Conservation (phyloP, 306 rosid genomes). For the Vigna mungo region DNA sequence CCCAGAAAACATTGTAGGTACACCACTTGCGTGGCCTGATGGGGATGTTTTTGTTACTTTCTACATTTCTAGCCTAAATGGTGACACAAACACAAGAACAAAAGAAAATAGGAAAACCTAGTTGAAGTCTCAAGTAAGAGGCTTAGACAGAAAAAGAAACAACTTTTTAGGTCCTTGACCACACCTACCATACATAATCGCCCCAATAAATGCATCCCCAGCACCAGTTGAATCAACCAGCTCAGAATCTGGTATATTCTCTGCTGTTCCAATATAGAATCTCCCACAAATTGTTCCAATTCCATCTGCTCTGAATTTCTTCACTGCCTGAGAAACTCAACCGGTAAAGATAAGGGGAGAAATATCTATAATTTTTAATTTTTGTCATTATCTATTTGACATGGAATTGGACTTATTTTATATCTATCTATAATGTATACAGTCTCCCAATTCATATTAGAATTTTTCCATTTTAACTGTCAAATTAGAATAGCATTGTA, state of each 20-base stretch:
- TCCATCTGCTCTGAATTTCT: constrained; percentile 69
- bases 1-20: too few species aligned
- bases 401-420: too few species aligned
- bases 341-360: background rate
- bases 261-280: constrained; percentile 85
- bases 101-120: constrained; percentile 20
- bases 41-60: constrained; percentile 7
- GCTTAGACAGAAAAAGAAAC: constrained; percentile 3
- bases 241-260: constrained; percentile 81
- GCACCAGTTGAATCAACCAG: constrained; percentile 91
- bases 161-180: constrained; percentile 9
- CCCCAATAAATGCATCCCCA: constrained; percentile 97
- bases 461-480: background rate
- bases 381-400: constrained; percentile 11
- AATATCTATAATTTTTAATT: background rate
- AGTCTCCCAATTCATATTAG: constrained; percentile 5
- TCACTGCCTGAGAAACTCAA: constrained; percentile 53
- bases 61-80: constrained; percentile 2
- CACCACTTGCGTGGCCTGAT: too few species aligned
- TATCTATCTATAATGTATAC: too few species aligned
- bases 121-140: constrained; percentile 2
- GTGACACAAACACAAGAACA: constrained; percentile 7
- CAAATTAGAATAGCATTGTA: constrained; percentile 1
- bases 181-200: constrained; percentile 79
- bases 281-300: constrained; percentile 80